Base-by-base conservation (phyloP, 495 filamentous ascomycete genomes). In the Copromyces sp. region DNA sequence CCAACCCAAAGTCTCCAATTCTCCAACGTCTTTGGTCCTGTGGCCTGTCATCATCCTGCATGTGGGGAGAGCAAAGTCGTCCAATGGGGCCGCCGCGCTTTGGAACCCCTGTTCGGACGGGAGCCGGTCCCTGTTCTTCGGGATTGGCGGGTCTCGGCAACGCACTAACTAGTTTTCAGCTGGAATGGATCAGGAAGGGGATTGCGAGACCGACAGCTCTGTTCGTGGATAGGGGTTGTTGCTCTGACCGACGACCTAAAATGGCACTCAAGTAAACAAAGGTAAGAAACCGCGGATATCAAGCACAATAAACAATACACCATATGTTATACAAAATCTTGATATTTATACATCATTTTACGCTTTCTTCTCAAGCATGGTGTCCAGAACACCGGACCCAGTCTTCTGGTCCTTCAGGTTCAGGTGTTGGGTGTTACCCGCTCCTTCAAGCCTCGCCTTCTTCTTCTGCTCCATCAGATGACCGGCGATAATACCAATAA, bases 401-500 rank as follows among this genome's bases (percentile, higher is more conserved):
- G 53, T 65, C 29, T 65, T 65, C 29, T 65, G 53, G 29, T 65
- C 53, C 53, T 65, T 35, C 53, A 65, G 12, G 53, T 65, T 35
- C 53, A 35, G 53, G 24, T 24, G 24, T 14, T 65, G 53, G 2
- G 59, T 47, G 53, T 53, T 32, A 38, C 71, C 61, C 68, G 59
- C 69, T 39, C 37, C 53, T 38, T 39, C 17, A 29, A 65, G 42
- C 68, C 68, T 74, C 2, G 40, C 72, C 74, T 79, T 75, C 65
- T 61, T 72, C 70, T 69, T 77, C 73, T 69, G 75, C 76, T 83
- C 75, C 14, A 79, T 20, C 17, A 81, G 35, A 32, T 83, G 78
- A 0, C 75, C 84, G 8, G 81, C 82, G 11, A 76, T 53, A 3
- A 84, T 75, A 16, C 91, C 92, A 4, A 81, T 78, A 2, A 83